Percentiles rank a stretch among this genome's conserved stretches.
Conservation (phyloP, 352 stramenopile genomes). For the Poterioochromonas sp. region DNA sequence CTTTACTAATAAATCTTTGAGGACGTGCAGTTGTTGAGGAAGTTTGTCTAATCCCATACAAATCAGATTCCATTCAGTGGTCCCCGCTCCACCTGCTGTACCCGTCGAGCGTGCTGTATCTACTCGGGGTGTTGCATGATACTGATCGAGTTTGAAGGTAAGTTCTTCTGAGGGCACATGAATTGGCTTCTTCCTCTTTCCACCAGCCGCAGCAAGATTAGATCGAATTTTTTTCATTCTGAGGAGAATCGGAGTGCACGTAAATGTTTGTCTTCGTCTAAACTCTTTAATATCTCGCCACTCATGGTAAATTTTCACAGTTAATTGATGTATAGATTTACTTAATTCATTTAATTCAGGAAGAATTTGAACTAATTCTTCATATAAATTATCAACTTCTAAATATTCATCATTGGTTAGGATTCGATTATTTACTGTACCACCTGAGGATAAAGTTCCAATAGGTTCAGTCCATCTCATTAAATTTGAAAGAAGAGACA, state of each 20-base stretch:
- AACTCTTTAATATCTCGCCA: slow-evolving; percentile 5
- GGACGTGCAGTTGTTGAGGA: neutral
- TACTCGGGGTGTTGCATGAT: neutral
- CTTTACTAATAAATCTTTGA: neutral
- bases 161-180: too few relatives aligned
- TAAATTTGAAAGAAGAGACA: neutral
- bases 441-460: neutral
- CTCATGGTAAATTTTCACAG: neutral
- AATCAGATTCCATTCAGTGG: too few relatives aligned
- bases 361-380: neutral
- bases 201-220: neutral
- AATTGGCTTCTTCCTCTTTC: too few relatives aligned
- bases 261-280: neutral
- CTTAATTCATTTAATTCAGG: neutral
- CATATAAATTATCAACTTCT: neutral
- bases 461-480: neutral
- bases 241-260: neutral
- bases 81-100: neutral
- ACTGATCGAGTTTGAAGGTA: too few relatives aligned
- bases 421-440: neutral
- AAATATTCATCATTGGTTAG: neutral
- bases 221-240: neutral
- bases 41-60: too few relatives aligned
- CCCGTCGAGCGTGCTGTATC: neutral
- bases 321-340: neutral